These are phyloP conservation scores for Candida pseudofarinosa DNA, from an alignment of 805 yeast species.

Conservation along the genomic window DNA sequence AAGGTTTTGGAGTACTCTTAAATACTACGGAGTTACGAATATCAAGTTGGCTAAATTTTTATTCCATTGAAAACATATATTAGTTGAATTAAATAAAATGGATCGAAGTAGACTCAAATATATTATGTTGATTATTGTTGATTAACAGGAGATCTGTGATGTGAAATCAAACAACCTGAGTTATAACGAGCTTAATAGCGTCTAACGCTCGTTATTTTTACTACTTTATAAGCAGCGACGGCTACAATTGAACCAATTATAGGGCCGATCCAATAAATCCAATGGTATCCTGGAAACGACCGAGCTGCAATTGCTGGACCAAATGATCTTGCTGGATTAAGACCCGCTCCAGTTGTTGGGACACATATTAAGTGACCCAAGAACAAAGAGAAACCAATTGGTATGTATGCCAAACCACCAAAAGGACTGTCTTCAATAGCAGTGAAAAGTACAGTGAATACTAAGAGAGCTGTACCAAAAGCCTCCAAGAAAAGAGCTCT, in stretches of 20 bases:
- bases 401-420: constrained; percentile 76
- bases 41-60: too few species aligned
- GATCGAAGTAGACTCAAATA: background rate
- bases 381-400: constrained; percentile 78
- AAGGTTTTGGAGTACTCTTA: too few species aligned
- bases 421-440: constrained; percentile 81
- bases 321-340: constrained; percentile 85
- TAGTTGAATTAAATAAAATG: background rate
- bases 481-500: constrained; percentile 82
- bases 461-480: constrained; percentile 69
- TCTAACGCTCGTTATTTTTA: background rate
- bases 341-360: constrained; percentile 85
- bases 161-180: too few species aligned
- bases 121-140: too few species aligned
- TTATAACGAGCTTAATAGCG: background rate
- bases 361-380: constrained; percentile 78
- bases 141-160: too few species aligned
- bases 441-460: constrained; percentile 72
- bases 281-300: constrained; percentile 76
- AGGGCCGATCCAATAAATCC: constrained; percentile 95
- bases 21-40: too few species aligned
- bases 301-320: constrained; percentile 77
- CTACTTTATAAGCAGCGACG: background rate
- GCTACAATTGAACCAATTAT: constrained; percentile 66
- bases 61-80: background rate